Percentiles rank a stretch among this genome's conserved stretches.
Conservation (phyloP, 305 asterid genomes). For the Fraxinus floribunda region DNA sequence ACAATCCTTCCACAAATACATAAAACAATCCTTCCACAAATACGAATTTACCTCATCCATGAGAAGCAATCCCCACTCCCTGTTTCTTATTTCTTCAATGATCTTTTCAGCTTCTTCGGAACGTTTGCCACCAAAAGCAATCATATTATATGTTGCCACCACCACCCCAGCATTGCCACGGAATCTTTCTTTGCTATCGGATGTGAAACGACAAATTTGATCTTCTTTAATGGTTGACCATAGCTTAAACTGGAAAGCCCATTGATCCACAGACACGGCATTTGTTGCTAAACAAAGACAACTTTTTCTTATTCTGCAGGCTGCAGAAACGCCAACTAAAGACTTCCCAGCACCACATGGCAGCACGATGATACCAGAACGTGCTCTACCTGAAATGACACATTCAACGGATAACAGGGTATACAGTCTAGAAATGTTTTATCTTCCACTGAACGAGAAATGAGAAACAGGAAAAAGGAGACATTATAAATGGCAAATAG, state of each 20-base stretch:
- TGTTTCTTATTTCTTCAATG: slow-evolving; percentile 89
- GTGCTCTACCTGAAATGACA: slow-evolving; percentile 76
- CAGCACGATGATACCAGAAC: slow-evolving; percentile 95
- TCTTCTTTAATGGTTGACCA: slow-evolving; percentile 98
- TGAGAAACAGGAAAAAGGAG: neutral
- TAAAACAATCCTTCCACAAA: slow-evolving; percentile 6
- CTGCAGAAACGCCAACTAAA: slow-evolving; percentile 97
- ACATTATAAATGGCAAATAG: neutral
- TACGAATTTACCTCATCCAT: slow-evolving; percentile 81
- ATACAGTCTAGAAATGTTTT: slow-evolving; percentile 8
- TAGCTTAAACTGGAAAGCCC: slow-evolving; percentile 96
- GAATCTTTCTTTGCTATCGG: slow-evolving; percentile 95
- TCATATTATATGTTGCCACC: slow-evolving; percentile 97
- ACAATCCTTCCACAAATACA: slow-evolving; percentile 12
- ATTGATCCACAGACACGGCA: slow-evolving; percentile 98
- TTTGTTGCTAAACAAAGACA: slow-evolving; percentile 99
- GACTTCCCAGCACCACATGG: slow-evolving; percentile 99
- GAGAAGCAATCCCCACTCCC: slow-evolving; percentile 98
- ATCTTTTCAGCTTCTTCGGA: slow-evolving; percentile 99
- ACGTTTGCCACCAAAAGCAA: slow-evolving; percentile 97
- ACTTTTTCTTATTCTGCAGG: slow-evolving; percentile 87
- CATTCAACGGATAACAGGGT: neutral
- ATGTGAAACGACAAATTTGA: slow-evolving; percentile 87
- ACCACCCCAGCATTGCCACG: slow-evolving; percentile 98
- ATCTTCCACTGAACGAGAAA: neutral